Base-by-base conservation (phyloP, 2,329 filamentous ascomycete species). In the Chaetomiaceae sp. region DNA sequence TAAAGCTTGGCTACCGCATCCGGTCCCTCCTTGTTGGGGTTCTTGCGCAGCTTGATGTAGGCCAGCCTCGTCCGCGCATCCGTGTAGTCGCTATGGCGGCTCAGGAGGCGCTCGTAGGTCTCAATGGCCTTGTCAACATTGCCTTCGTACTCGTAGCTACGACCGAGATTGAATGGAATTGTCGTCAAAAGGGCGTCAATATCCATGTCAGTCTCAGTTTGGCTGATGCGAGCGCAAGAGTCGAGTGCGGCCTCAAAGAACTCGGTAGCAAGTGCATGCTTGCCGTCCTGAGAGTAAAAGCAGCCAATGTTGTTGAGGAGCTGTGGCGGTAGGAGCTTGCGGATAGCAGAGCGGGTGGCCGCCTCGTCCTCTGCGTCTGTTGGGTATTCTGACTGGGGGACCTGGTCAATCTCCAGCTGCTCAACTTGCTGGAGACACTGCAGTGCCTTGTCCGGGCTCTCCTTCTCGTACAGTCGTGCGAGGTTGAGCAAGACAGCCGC, bases 231-330 rank as follows among this genome's bases (percentile, higher is more conserved):
- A 62, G 95, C 84, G 65, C 91, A 96, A 14, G 92, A 89, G 58
- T 86, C 87, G 49, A 99, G 74, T 0, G 91, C 94, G n/a, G 88
- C 85, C 68, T 99, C 89, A 67, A 97, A 99, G 72, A 95, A 80
- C 46, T 92, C 86, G 60, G 89, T 86, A 20, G 94, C 91, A 56
- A 83, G 77, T 18, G 86, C 82, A 58, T 87, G 85, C 66, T 90
- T 90, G 63, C 95, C 90, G 2, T 84, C 80, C 66, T 96, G 90
- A 61, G 90, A 96, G 61, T 95, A 84, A 71, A 97, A 97, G 69
- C 91, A 96, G 5, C 89, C 94, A 67, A 97, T 95, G 67, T 99
- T 99, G 76, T 97, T 99, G 38, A 99, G 79, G 2, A 97, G 77
- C 65, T 96, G 90, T 4, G 94, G 94, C 1, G 91, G 89, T 1